Base-by-base conservation (phyloP, 768 basidiomycete species). In the Tricholomella constricta region DNA sequence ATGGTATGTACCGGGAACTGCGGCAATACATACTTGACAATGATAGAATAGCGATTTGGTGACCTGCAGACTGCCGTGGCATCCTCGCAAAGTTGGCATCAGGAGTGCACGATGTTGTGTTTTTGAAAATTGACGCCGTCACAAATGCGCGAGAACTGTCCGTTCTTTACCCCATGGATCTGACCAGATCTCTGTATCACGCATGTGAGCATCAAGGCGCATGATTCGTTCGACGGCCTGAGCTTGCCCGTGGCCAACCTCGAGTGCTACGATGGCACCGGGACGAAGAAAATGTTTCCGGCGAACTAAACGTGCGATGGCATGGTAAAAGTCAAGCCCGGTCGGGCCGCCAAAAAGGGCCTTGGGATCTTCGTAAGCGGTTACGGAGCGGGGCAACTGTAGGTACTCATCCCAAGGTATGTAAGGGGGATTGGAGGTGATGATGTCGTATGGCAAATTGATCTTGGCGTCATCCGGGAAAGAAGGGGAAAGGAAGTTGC, bases 351-450 rank as follows among this genome's bases (percentile, higher is more conserved):
- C 94, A 37, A 94, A 77, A 20, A 98, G 80, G 10, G 95, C 95
- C 14, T 73, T 77, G 8, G 78, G 82, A 71, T 95, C 93, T 69
- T 98, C 96, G 65, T 82, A 90, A 47, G 81, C 75, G 45, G 72
- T 80, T 48, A 98, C 94, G 43, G 84, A 86, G n/a, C 64, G 54
- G 7, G 87, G 80, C 29, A 98, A 78, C 20, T 62, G 46, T 37
- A 80, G 69, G 64, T 86, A 95, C 54, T 88, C 86, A 34, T 69
- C 59, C 56, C 68, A 76, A 32, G 93, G 77, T 58, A 98, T 89
- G 70, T 97, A 98, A 9, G 92, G 89, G 22, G 90, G 89, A 70
- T 94, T 95, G 14, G 86, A 82, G 10, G 91, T 92, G 62, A 94
- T 73, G 51, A 94, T 72, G 70, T 92, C 86, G 70, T 85, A 90